Conservation (phyloP, 2,329 filamentous ascomycete species). For the Sphaerulina populicola region DNA sequence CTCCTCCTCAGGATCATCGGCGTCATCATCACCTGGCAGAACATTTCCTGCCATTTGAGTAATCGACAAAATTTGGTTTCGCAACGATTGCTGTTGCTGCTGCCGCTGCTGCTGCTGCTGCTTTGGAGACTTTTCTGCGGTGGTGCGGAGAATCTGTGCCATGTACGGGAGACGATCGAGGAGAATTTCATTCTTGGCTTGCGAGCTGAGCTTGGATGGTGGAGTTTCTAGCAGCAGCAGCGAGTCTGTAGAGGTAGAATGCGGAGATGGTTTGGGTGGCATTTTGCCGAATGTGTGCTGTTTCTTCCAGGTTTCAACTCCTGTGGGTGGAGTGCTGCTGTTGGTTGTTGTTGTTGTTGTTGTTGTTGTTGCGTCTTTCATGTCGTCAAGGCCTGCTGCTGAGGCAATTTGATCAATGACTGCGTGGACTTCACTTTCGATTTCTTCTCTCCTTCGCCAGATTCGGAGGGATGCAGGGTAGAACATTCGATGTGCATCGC, state of each 20-base stretch:
- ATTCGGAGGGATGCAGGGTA: conserved; percentile 78
- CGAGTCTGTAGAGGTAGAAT: neutral
- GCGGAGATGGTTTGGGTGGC: neutral
- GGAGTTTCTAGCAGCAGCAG: neutral
- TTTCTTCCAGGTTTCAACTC: conserved; percentile 25
- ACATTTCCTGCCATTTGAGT: conserved; percentile 43
- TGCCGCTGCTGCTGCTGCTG: too few relatives aligned
- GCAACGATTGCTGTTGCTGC: too few relatives aligned
- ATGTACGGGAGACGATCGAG: conserved; percentile 84
- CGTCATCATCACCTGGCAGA: conserved; percentile 17
- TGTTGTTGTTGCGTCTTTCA: conserved; percentile 28
- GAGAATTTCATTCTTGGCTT: conserved; percentile 64
- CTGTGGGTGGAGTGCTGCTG: neutral
- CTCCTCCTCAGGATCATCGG: conserved; percentile 28
- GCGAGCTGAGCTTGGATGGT: conserved; percentile 15
- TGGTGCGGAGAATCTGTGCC: conserved; percentile 50
- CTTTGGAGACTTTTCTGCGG: conserved; percentile 19
- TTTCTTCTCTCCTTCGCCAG: conserved; percentile 75
- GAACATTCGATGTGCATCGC: conserved; percentile 77
- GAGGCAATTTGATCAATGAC: conserved; percentile 40
- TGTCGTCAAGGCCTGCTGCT: conserved; percentile 37
- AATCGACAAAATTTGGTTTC: conserved; percentile 63
- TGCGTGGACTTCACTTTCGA: conserved; percentile 62
- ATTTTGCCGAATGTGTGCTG: conserved; percentile 3
- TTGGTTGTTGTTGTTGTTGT: neutral